Conservation (phyloP, 768 basidiomycete genomes). For the Steccherinum ochraceum region DNA sequence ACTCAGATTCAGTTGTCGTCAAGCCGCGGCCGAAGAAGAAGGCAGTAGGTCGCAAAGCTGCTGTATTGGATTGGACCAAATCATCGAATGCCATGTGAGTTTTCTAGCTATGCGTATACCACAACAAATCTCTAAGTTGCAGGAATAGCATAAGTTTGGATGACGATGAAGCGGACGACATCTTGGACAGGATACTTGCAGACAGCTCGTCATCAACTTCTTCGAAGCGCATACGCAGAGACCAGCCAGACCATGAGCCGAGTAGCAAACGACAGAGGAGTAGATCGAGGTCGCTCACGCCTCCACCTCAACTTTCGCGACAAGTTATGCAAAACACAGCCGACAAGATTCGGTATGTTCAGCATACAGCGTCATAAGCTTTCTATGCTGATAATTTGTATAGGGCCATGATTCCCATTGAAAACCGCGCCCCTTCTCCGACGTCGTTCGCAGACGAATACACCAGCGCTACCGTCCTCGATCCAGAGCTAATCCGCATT, state of each 20-base stretch:
- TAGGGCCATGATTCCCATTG: slow-evolving; percentile 25
- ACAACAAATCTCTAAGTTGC: too few relatives aligned
- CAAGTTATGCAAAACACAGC: slow-evolving; percentile 51
- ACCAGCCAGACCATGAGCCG: neutral
- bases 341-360: slow-evolving; percentile 50
- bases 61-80: slow-evolving; percentile 10
- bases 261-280: slow-evolving; percentile 37
- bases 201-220: slow-evolving; percentile 12
- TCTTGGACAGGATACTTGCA: slow-evolving; percentile 24
- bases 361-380: slow-evolving; percentile 9
- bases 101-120: neutral
- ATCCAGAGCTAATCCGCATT: slow-evolving; percentile 60
- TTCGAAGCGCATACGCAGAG: slow-evolving; percentile 1
- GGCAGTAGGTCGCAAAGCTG: slow-evolving; percentile 1
- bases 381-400: neutral
- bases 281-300: slow-evolving; percentile 70
- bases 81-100: slow-evolving; percentile 9
- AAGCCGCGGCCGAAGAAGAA: slow-evolving; percentile 2
- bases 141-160: slow-evolving; percentile 29
- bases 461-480: slow-evolving; percentile 41
- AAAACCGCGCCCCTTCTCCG: slow-evolving; percentile 45
- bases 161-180: slow-evolving; percentile 40
- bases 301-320: slow-evolving; percentile 57
- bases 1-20: too few relatives aligned
- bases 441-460: slow-evolving; percentile 37